Conservation (phyloP, 2,329 filamentous ascomycete species). For the Fusarium sp. region DNA sequence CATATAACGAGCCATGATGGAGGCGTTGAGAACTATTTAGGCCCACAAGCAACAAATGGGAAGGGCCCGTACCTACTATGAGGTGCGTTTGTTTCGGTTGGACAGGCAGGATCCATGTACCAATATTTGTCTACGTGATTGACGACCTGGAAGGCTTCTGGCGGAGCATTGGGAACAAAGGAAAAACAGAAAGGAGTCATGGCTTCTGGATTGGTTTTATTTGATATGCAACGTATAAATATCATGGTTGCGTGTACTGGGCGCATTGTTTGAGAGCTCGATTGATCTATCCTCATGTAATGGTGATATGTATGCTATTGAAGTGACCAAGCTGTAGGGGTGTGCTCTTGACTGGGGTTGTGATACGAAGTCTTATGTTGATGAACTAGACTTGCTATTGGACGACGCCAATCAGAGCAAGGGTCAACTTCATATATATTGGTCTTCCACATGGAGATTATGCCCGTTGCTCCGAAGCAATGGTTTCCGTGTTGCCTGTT, state of each 20-base stretch:
- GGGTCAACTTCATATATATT: not conserved
- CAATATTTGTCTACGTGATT: conserved; percentile 31
- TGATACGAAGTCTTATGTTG: not conserved
- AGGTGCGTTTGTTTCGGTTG: conserved; percentile 13
- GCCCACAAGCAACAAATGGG: conserved; percentile 9
- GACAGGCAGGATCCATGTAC: conserved; percentile 29
- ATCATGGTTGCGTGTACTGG: conserved; percentile 14
- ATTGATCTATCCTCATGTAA: not conserved
- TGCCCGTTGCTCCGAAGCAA: not conserved
- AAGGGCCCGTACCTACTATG: conserved; percentile 3
- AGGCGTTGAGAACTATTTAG: conserved; percentile 19
- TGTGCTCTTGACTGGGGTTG: not conserved
- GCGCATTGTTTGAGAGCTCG: not conserved
- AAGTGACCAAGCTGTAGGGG: not conserved
- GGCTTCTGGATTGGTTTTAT: not conserved
- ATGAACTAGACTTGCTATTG: not conserved
- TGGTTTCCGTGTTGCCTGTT: not conserved
- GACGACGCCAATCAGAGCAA: not conserved
- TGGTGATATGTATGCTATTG: not conserved
- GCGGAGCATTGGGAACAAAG: conserved; percentile 14
- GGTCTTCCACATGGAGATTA: not conserved
- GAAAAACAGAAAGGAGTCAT: conserved; percentile 28
- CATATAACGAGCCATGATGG: conserved; percentile 33
- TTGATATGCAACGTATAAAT: conserved; percentile 24
- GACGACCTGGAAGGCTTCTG: conserved; percentile 21